These are phyloP conservation scores for Penicillium sp. DNA, from an alignment of 2,329 filamentous ascomycete genomes.

Conservation along the genomic window DNA sequence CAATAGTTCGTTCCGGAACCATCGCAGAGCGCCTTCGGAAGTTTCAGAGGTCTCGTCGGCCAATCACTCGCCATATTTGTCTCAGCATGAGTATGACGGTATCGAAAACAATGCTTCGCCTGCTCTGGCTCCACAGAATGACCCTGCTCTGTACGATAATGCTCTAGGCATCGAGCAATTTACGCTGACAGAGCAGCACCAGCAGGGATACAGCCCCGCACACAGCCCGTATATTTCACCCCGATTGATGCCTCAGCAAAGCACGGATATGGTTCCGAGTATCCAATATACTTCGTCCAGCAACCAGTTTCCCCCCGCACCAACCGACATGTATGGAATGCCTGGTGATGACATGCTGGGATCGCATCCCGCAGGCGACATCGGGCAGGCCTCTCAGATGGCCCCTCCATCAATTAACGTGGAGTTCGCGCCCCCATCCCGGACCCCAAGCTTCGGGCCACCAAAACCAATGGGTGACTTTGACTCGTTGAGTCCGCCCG, in stretches of 20 bases:
- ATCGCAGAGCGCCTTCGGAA: conserved; percentile 84
- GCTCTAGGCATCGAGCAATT: conserved; percentile 77
- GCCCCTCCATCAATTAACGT: conserved; percentile 94
- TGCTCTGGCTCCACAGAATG: conserved; percentile 71
- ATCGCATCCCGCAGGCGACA: conserved; percentile 57
- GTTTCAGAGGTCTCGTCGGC: conserved; percentile 87
- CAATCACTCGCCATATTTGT: conserved; percentile 79
- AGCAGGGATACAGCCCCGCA: conserved; percentile 60
- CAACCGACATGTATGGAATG: conserved; percentile 55
- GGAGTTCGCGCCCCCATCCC: conserved; percentile 78
- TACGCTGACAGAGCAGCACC: conserved; percentile 69
- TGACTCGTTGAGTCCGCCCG: conserved; percentile 81
- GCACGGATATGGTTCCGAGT: conserved; percentile 59
- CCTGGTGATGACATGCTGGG: conserved; percentile 52
- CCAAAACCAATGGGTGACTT: conserved; percentile 66
- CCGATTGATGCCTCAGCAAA: conserved; percentile 70
- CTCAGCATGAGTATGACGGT: conserved; percentile 76
- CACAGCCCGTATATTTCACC: conserved; percentile 73
- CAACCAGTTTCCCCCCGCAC: conserved; percentile 51
- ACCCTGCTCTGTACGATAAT: conserved; percentile 73
- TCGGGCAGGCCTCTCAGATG: conserved; percentile 73
- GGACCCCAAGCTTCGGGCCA: conserved; percentile 66
- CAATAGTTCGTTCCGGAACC: conserved; percentile 70
- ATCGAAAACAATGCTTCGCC: conserved; percentile 74
- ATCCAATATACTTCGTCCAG: conserved; percentile 50